These are phyloP conservation scores for Eucalyptus cloeziana DNA, from an alignment of 345 rosid genomes.

Conservation along the genomic window DNA sequence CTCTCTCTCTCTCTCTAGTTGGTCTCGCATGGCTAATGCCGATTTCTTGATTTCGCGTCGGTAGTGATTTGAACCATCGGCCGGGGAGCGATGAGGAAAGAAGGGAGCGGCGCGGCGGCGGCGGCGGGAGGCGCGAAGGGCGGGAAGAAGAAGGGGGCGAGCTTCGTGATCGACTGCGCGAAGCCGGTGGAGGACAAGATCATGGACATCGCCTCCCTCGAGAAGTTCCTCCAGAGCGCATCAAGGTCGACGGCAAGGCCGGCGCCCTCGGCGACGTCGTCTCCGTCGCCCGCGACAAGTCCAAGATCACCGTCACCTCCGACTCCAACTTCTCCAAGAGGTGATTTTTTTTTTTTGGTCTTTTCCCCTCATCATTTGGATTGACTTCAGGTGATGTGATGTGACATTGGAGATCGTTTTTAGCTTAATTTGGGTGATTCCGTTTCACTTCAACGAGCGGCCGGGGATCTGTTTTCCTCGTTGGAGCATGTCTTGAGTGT, in stretches of 20 bases:
- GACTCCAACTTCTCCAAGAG: conserved; percentile 31
- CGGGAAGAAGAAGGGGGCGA: conserved; percentile 38
- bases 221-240: conserved; percentile 38
- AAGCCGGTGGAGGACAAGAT: conserved; percentile 39
- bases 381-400: not conserved
- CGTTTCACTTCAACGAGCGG: not conserved
- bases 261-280: conserved; percentile 30
- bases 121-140: not conserved
- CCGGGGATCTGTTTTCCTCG: not conserved
- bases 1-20: not conserved
- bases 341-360: not conserved
- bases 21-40: not conserved
- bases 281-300: conserved; percentile 24
- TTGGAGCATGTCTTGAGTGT: not conserved
- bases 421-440: not conserved
- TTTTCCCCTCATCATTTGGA: not conserved
- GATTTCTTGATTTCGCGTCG: not conserved
- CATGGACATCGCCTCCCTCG: conserved; percentile 40
- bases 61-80: not conserved
- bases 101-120: not conserved
- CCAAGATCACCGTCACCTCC: conserved; percentile 23
- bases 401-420: not conserved
- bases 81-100: not conserved
- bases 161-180: conserved; percentile 24
- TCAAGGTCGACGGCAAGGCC: conserved; percentile 40